A percentile compares a stretch with the other conserved stretches of the same genome.
Evolutionary conservation across 768 basidiomycete genomes (phyloP).

Genomic region (Boletus reticulatus): DNA sequence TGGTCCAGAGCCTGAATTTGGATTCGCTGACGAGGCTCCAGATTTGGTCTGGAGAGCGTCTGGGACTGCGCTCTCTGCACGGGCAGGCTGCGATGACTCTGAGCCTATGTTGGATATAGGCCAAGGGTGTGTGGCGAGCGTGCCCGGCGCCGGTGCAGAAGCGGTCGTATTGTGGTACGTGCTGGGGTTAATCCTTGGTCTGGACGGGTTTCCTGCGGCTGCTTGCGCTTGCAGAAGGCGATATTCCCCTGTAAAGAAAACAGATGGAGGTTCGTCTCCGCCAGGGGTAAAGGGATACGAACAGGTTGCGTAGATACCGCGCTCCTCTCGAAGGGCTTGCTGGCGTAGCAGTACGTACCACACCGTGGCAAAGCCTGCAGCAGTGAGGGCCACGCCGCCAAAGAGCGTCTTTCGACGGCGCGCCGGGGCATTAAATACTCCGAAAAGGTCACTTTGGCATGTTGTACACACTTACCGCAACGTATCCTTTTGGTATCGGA

Average conservation of each 20-base stretch:
- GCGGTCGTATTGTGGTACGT: not conserved
- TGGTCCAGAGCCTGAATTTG: not conserved
- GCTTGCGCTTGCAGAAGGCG: constrained; percentile 26
- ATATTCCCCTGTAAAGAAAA: constrained; percentile 18
- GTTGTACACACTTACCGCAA: constrained; percentile 1
- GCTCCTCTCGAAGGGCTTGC: constrained; percentile 21
- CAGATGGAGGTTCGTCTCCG: not conserved
- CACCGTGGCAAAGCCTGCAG: constrained; percentile 14
- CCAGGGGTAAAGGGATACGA: not conserved
- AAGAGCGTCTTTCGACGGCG: constrained; percentile 20
- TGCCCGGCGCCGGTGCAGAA: not conserved
- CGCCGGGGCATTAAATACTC: not conserved
- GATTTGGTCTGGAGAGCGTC: not conserved
- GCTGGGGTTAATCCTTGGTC: constrained; percentile 10
- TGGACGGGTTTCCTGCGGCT: constrained; percentile 11
- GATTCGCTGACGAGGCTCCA: not conserved
- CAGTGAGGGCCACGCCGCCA: constrained; percentile 22
- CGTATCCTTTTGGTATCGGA: constrained; percentile 12
- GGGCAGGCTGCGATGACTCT: not conserved
- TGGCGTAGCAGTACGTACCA: constrained; percentile 21
- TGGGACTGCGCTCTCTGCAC: not conserved
- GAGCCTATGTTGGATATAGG: not conserved
- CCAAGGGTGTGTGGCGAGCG: not conserved
- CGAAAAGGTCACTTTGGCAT: too few species aligned
- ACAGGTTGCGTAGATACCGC: constrained; percentile 20